Evolutionary conservation across 371 early-diverging fungal genomes (phyloP), one percentile per base, ranked within the genome.

Genomic region (Rhizopus stolonifer): DNA sequence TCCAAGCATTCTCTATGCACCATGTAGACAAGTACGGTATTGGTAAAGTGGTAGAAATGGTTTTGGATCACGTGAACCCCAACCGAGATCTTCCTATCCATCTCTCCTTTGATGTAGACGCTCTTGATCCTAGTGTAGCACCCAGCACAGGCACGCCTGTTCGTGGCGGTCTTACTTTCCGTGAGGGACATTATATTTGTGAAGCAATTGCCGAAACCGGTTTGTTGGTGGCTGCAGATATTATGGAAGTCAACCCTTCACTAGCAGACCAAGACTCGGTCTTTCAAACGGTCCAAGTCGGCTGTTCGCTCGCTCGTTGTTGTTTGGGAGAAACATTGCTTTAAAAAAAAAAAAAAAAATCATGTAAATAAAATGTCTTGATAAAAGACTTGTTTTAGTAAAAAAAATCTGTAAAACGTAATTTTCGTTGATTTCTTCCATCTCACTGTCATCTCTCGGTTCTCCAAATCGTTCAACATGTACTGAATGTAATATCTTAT

Each of bases 1-100:
- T 95, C 79, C 90, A 89, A 72, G 96, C 95, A n/a, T 96, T 92
- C 65, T 88, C 92, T 4, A 96, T 96, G 98, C 92, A 93, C 67
- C 94, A 98, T 51, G 95, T 96, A 19, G 97, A 98, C 77, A 83
- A 84, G 56, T 89, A 90, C 68, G 97, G 97, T 13, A 96, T 98
- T 61, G 93, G 93, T 48, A 81, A 85, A 56, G 91, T 98, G 14
- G 86, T 98, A 39, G 93, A 95, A 48, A 90, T 93, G 90, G 96
- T 95, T 29, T 61, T 96, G 46, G 90, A 96, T 56, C 87, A 91
- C 49, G 89, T 98, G 56, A 89, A 90, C 61, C 89, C 87, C 26
- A 80, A 89, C 52, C 72, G 85, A 29, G 79, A 88, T 38, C 77
- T 77, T 26, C 97, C 98, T 21, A 89, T 96, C 59, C 96, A 95